These are phyloP conservation scores for Ceraceosorus guamensis DNA, from an alignment of 1,284 basidiomycete genomes.

Conservation along the genomic window DNA sequence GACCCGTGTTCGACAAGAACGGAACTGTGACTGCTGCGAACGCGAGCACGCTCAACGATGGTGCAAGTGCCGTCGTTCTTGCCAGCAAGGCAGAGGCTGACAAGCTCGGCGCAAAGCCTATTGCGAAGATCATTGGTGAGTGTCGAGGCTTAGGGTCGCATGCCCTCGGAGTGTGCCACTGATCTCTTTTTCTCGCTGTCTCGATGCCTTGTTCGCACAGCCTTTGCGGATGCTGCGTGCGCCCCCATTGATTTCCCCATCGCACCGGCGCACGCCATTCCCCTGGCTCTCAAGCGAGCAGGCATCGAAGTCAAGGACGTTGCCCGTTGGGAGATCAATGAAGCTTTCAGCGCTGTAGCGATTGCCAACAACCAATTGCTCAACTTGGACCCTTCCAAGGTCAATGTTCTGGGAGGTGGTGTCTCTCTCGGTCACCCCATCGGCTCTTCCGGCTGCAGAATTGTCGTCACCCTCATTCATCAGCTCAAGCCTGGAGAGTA, in stretches of 20 bases:
- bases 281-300: slow-evolving; percentile 78
- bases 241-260: slow-evolving; percentile 95
- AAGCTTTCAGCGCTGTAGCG: slow-evolving; percentile 51
- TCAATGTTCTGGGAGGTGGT: slow-evolving; percentile 76
- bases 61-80: slow-evolving; percentile 51
- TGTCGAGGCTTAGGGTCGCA: slow-evolving; percentile 2
- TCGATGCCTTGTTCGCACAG: slow-evolving; percentile 51
- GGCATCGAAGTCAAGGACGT: slow-evolving; percentile 78
- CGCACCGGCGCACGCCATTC: slow-evolving; percentile 86
- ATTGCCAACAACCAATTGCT: slow-evolving; percentile 48
- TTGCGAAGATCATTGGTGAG: slow-evolving; percentile 50
- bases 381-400: slow-evolving; percentile 65
- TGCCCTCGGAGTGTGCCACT: background rate
- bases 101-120: slow-evolving; percentile 48
- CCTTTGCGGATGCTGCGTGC: slow-evolving; percentile 91
- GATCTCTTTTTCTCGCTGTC: background rate
- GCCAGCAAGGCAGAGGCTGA: slow-evolving; percentile 42
- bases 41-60: slow-evolving; percentile 51
- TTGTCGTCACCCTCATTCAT: slow-evolving; percentile 88
- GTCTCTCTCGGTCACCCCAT: slow-evolving; percentile 57
- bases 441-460: slow-evolving; percentile 88
- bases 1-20: slow-evolving; percentile 51
- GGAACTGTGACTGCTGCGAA: slow-evolving; percentile 53
- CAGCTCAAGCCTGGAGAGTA: slow-evolving; percentile 89
- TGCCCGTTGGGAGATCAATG: slow-evolving; percentile 91